A percentile compares a stretch with the other conserved stretches of the same genome.
Evolutionary conservation across 257 asterid species (phyloP).

Genomic region (Petrea volubilis): DNA sequence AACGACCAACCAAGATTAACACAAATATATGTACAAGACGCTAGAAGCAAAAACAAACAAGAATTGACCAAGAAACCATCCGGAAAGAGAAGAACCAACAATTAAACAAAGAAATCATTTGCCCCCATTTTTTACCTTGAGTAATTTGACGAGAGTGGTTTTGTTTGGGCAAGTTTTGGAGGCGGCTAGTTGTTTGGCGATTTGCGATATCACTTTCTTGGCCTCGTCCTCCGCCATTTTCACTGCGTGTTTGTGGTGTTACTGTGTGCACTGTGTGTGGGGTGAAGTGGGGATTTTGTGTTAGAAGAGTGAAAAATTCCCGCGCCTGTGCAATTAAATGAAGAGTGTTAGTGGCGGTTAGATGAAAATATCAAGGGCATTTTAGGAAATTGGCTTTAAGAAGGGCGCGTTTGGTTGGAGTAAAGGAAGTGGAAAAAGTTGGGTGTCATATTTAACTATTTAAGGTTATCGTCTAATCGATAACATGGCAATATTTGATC

Average conservation of each 20-base stretch:
- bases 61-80: too few relatives aligned
- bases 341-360: slow-evolving; percentile 24
- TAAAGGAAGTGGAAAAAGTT: too few relatives aligned
- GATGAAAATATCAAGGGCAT: background rate
- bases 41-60: background rate
- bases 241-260: slow-evolving; percentile 17
- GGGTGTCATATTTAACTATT: too few relatives aligned
- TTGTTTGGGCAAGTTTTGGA: slow-evolving; percentile 59
- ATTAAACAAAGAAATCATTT: background rate
- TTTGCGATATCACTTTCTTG: slow-evolving; percentile 31
- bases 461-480: too few relatives aligned
- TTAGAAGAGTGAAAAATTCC: slow-evolving; percentile 23
- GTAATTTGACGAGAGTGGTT: slow-evolving; percentile 54
- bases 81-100: background rate
- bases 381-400: background rate
- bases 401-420: slow-evolving; percentile 14
- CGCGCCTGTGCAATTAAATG: slow-evolving; percentile 66
- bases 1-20: background rate
- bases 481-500: too few relatives aligned
- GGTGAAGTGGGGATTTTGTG: slow-evolving; percentile 16
- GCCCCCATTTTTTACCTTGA: slow-evolving; percentile 40
- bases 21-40: background rate
- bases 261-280: slow-evolving; percentile 7
- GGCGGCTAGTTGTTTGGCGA: slow-evolving; percentile 53
- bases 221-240: slow-evolving; percentile 58